A percentile compares a stretch with the other conserved stretches of the same genome.
These are phyloP conservation scores for Quercus lobata DNA, from an alignment of 331 rosid species.

Conservation along the genomic window DNA sequence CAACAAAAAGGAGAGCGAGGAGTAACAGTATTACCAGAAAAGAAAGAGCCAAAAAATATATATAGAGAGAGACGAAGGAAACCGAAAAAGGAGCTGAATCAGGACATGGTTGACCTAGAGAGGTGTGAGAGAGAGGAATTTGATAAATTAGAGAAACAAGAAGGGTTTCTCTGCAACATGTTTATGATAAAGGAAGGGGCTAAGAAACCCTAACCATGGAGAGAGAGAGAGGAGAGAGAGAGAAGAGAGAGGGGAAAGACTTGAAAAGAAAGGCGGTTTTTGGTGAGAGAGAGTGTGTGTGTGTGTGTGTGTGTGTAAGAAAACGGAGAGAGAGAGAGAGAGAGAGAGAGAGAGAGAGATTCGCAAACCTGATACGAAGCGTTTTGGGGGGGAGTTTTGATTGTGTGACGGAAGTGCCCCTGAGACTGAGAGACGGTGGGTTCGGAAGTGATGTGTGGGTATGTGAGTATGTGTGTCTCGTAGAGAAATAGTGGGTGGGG, in stretches of 20 bases:
- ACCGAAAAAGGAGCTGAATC: slow-evolving; percentile 22
- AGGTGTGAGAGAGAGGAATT: slow-evolving; percentile 19
- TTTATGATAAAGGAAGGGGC: slow-evolving; percentile 13
- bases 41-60: neutral
- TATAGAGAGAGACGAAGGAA: neutral
- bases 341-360: slow-evolving; percentile 15
- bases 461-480: no score
- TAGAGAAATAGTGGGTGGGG: neutral
- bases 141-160: slow-evolving; percentile 8
- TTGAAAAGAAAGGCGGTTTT: slow-evolving; percentile 31
- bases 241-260: neutral
- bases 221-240: neutral
- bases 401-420: slow-evolving; percentile 30
- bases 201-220: slow-evolving; percentile 72
- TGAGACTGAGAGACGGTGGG: neutral
- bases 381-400: slow-evolving; percentile 12
- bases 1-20: neutral
- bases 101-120: slow-evolving; percentile 40
- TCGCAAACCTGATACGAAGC: slow-evolving; percentile 36
- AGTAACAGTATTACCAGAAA: slow-evolving; percentile 26
- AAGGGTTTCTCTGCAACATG: slow-evolving; percentile 33
- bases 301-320: slow-evolving; percentile 30
- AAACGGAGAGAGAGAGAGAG: slow-evolving; percentile 20
- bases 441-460: neutral
- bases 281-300: slow-evolving; percentile 13